phyloP scores from a whole-genome alignment of 2,329 filamentous ascomycete genomes.

The Claviceps africana region DNA sequence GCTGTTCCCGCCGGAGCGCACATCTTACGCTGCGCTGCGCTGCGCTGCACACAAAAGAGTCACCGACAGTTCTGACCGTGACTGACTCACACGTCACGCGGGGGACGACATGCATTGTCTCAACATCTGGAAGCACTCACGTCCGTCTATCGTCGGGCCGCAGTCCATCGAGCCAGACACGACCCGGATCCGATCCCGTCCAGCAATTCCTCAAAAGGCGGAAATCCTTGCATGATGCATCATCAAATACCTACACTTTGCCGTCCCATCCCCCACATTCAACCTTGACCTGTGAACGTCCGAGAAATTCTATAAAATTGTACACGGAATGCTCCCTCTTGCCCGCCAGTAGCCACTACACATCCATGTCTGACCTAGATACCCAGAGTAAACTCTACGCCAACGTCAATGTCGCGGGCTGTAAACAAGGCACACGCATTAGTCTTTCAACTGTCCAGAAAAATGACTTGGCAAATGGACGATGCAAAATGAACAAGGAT shows the following conservation, averaged over 20 bases:
- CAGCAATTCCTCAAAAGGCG: slow-evolving; percentile 2
- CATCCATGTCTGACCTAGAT: slow-evolving; percentile 45
- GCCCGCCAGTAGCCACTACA: slow-evolving; percentile 1
- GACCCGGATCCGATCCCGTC: not conserved
- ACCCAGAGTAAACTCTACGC: slow-evolving; percentile 86
- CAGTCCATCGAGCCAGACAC: too few relatives aligned
- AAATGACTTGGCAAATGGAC: not conserved
- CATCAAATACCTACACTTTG: slow-evolving; percentile 4
- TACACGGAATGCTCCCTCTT: slow-evolving; percentile 12
- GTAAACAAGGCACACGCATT: slow-evolving; percentile 8
- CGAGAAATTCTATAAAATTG: slow-evolving; percentile 10
- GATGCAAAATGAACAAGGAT: too few relatives aligned
- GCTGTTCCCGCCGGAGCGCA: too few relatives aligned
- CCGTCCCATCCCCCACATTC: not conserved
- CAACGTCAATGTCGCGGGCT: slow-evolving; percentile 93
- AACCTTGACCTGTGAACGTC: not conserved
- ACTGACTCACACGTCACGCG: too few relatives aligned
- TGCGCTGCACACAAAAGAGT: too few relatives aligned
- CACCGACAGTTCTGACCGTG: too few relatives aligned
- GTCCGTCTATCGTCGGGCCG: not conserved
- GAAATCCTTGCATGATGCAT: slow-evolving; percentile 4
- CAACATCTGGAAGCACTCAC: not conserved
- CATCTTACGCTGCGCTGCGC: too few relatives aligned
- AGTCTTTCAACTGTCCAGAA: slow-evolving; percentile 6
- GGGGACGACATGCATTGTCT: not conserved